phyloP scores from a whole-genome alignment of 257 asterid species.

The Apocynum venetum region DNA sequence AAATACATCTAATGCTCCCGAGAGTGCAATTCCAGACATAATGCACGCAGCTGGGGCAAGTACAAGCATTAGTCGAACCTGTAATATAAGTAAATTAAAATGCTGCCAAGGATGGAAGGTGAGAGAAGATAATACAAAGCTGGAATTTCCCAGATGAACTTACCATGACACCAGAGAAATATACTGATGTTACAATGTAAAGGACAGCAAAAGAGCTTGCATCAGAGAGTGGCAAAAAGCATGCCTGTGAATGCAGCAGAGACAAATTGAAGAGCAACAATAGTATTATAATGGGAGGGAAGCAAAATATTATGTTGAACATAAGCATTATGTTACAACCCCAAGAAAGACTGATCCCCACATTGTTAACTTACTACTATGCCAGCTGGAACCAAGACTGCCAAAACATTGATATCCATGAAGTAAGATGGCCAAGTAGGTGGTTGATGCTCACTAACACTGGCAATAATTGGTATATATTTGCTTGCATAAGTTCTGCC shows the following conservation, averaged over 20 bases:
- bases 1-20: conserved; percentile 83
- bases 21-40: conserved; percentile 99
- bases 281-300: neutral
- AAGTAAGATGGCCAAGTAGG: conserved; percentile 99
- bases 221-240: conserved; percentile 94
- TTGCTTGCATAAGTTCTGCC: conserved; percentile 98
- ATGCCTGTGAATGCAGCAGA: conserved; percentile 61
- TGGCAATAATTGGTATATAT: conserved; percentile 97
- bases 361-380: conserved; percentile 65
- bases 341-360: conserved; percentile 3
- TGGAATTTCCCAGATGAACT: conserved; percentile 17
- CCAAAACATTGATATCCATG: conserved; percentile 95
- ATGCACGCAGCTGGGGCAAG: conserved; percentile 99
- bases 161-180: conserved; percentile 99
- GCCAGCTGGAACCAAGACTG: conserved; percentile 98
- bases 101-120: conserved; percentile 2
- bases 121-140: conserved; percentile 10
- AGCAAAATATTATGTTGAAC: conserved; percentile 2
- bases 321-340: neutral
- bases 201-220: conserved; percentile 96
- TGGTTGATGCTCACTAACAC: conserved; percentile 99
- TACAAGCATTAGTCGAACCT: conserved; percentile 99
- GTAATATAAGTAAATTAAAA: conserved; percentile 29
- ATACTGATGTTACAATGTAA: conserved; percentile 91
- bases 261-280: conserved; percentile 7